Evolutionary conservation across 2,329 filamentous ascomycete genomes (phyloP).

Genomic region (Chrysoporthe deuterocubensis): DNA sequence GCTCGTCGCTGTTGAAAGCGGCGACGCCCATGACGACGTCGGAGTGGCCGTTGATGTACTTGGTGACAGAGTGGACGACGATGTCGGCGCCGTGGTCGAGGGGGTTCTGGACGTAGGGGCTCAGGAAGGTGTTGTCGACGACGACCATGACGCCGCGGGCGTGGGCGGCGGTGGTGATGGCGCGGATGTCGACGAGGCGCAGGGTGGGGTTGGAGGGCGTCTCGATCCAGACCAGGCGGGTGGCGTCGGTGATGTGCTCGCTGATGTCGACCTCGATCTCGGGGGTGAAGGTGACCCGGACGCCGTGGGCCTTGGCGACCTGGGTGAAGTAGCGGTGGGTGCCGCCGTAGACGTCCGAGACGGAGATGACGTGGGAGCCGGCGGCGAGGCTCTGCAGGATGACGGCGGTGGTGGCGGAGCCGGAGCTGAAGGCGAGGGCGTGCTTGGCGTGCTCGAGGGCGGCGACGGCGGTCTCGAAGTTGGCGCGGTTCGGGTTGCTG

Average conservation of each 20-base stretch:
- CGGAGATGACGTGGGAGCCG: constrained; percentile 92
- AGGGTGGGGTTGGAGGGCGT: constrained; percentile 93
- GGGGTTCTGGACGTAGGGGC: constrained; percentile 95
- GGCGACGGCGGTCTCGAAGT: constrained; percentile 91
- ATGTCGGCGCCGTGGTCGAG: constrained; percentile 95
- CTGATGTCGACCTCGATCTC: constrained; percentile 88
- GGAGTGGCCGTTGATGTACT: constrained; percentile 98
- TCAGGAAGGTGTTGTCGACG: constrained; percentile 99
- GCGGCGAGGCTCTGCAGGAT: constrained; percentile 91
- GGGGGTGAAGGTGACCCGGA: constrained; percentile 92
- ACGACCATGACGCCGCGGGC: constrained; percentile 89
- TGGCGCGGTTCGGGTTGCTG: constrained; percentile 91
- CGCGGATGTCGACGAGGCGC: constrained; percentile 87
- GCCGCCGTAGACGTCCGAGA: constrained; percentile 96
- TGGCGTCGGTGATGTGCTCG: constrained; percentile 83
- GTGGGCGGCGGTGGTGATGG: constrained; percentile 82
- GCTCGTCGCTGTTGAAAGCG: constrained; percentile 85
- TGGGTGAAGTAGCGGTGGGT: constrained; percentile 99
- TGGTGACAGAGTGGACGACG: constrained; percentile 95
- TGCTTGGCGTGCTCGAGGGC: constrained; percentile 91
- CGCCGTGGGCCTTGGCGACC: constrained; percentile 91
- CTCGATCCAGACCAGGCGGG: constrained; percentile 97
- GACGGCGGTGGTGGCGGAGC: constrained; percentile 89
- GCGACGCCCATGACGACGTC: constrained; percentile 98
- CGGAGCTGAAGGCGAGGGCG: constrained; percentile 92